A percentile compares a stretch with the other conserved stretches of the same genome.
These are phyloP conservation scores for Ascochyta clinopodiicola DNA, from an alignment of 2,329 filamentous ascomycete genomes.

Conservation along the genomic window DNA sequence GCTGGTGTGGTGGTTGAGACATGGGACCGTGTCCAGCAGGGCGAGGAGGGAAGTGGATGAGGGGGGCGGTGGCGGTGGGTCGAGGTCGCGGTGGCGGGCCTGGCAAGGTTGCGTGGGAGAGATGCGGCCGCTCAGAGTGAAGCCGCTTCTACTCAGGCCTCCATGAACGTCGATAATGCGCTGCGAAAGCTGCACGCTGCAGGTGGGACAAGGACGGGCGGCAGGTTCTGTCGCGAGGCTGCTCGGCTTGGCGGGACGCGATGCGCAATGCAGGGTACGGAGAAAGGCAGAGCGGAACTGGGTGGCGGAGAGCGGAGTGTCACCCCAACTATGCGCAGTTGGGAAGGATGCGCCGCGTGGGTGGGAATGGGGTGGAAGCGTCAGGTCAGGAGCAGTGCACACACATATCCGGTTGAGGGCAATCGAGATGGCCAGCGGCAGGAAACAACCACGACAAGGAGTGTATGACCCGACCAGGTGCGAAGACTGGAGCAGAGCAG, in stretches of 20 bases:
- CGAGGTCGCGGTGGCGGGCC: not conserved
- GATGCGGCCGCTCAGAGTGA: slow-evolving; percentile 11
- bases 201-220: not conserved
- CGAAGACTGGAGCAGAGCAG: slow-evolving; percentile 11
- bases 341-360: slow-evolving; percentile 5
- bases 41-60: not conserved
- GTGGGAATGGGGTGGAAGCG: not conserved
- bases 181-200: slow-evolving; percentile 4
- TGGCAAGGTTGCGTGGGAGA: not conserved
- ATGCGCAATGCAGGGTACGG: slow-evolving; percentile 24
- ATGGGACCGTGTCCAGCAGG: slow-evolving; percentile 25
- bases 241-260: slow-evolving; percentile 23
- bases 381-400: slow-evolving; percentile 8
- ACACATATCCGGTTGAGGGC: not conserved
- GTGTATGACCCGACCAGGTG: slow-evolving; percentile 12
- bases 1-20: slow-evolving; percentile 34
- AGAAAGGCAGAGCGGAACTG: slow-evolving; percentile 20
- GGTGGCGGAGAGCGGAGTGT: slow-evolving; percentile 12
- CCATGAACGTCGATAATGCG: slow-evolving; percentile 24
- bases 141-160: slow-evolving; percentile 23
- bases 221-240: slow-evolving; percentile 15
- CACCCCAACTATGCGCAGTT: not conserved
- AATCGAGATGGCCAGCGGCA: not conserved
- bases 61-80: not conserved
- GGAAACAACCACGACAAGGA: not conserved